Conservation (phyloP, 2,329 filamentous ascomycete species). For the Coniella lustricola region DNA sequence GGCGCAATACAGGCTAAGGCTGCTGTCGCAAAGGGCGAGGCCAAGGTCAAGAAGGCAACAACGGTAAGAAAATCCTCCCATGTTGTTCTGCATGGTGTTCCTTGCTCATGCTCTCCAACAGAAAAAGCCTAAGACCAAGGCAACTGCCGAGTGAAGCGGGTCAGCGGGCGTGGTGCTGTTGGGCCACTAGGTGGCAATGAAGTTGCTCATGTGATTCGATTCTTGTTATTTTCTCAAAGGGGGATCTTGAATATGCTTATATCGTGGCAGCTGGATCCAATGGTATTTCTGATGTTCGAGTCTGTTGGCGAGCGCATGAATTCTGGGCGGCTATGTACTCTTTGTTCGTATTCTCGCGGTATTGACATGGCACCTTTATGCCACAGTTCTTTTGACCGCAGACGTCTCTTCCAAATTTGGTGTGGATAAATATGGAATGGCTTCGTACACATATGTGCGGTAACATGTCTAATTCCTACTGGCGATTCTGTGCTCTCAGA, state of each 20-base stretch:
- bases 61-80: slow-evolving; percentile 15
- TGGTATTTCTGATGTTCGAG: no score
- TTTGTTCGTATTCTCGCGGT: neutral
- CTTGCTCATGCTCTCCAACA: slow-evolving; percentile 7
- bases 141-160: slow-evolving; percentile 18
- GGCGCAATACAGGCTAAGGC: slow-evolving; percentile 23
- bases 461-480: no score
- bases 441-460: no score
- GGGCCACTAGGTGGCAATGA: neutral
- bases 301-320: no score
- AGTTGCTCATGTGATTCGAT: neutral
- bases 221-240: no score
- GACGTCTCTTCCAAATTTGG: no score
- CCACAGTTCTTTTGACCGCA: no score
- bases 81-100: neutral
- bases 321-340: no score
- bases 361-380: no score
- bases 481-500: neutral
- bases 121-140: slow-evolving; percentile 27
- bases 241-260: no score
- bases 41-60: slow-evolving; percentile 17
- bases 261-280: no score
- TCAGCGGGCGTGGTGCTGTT: neutral
- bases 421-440: no score
- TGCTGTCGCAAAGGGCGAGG: slow-evolving; percentile 19